Evolutionary conservation across 2,329 filamentous ascomycete species (phyloP).

Genomic region (Pyrenochaeta sp.): DNA sequence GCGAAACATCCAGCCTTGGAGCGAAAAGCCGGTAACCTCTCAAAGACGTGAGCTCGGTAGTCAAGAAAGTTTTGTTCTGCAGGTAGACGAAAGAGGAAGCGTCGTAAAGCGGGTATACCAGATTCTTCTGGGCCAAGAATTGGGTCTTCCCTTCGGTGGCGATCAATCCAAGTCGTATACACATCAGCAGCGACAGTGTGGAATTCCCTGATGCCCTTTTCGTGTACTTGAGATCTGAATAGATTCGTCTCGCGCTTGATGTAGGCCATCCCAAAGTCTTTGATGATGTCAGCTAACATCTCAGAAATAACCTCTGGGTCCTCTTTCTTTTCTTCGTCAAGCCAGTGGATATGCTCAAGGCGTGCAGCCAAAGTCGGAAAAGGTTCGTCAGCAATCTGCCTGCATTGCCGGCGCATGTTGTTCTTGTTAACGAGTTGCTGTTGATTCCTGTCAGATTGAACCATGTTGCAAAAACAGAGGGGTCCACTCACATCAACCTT

Average conservation of each 20-base stretch:
- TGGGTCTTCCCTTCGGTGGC: background rate
- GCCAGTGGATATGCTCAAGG: background rate
- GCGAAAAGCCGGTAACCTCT: constrained; percentile 7
- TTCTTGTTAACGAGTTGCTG: constrained; percentile 6
- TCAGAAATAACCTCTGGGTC: no score
- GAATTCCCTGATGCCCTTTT: constrained; percentile 9
- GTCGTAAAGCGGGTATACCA: constrained; percentile 10
- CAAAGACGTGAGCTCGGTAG: constrained; percentile 13
- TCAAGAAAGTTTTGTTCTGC: constrained; percentile 9
- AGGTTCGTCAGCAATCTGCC: constrained; percentile 5
- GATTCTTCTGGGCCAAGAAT: constrained; percentile 2
- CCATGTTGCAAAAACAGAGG: background rate
- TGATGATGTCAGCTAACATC: no score
- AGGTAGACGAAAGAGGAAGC: constrained; percentile 9
- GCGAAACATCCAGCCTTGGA: background rate
- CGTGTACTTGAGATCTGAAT: constrained; percentile 3
- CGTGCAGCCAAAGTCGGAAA: constrained; percentile 3
- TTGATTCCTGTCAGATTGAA: background rate
- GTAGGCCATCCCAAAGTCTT: constrained; percentile 4
- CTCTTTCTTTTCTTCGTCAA: background rate
- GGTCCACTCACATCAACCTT: constrained; percentile 18
- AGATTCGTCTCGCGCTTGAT: constrained; percentile 9
- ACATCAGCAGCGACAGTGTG: no score
- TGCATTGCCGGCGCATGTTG: background rate
- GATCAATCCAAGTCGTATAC: no score